Evolutionary conservation across 2,329 filamentous ascomycete genomes (phyloP), one percentile per base, ranked within the genome.

Genomic region (Aureobasidium leucospermi): DNA sequence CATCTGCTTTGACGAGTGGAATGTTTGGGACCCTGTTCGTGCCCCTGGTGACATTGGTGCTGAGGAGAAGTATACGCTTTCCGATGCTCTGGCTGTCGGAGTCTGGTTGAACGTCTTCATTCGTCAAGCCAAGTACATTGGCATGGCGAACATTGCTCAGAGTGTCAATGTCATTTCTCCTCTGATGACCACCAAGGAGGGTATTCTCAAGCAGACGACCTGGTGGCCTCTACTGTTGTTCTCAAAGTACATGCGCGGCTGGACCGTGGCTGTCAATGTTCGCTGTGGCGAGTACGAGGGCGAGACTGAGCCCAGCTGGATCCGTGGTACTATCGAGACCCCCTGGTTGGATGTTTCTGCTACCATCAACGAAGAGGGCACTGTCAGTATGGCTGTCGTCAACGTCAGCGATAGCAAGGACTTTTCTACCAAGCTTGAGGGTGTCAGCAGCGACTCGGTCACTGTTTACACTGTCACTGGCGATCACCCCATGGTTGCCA

Each of bases 1-100:
- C 55, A 89, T 92, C 69, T 91, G 88, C 77, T 91, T 91, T 69
- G 88, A 92, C 69, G 88, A 91, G 72, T 91, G 88, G 88, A 92
- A 91, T 70, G 87, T 91, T 8, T 92, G 88, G 88, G 87, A 90
- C 66, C 86, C 87, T 0, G 77, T 79, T 57, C 82, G 87, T 8
- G 87, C 88, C 0, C 86, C 86, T 0, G 88, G 88, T 15, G 84
- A 87, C 66, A 71, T 81, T 62, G 88, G 88, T 15, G 88, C 85
- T 6, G 88, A 91, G 72, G 87, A 91, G 69, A 76, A 73, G 66
- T 89, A 91, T 74, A 90, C 85, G 0, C 79, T 91, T 7, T 89
- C 85, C 0, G 88, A 91, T 65, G 87, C 86, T 1, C 77, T 91
- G 15, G 88, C 87, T n/a, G 87, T 91, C 0, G 82, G 81, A 2